Evolutionary conservation across 2,329 filamentous ascomycete species (phyloP).

Genomic region (Beauveria bassiana): DNA sequence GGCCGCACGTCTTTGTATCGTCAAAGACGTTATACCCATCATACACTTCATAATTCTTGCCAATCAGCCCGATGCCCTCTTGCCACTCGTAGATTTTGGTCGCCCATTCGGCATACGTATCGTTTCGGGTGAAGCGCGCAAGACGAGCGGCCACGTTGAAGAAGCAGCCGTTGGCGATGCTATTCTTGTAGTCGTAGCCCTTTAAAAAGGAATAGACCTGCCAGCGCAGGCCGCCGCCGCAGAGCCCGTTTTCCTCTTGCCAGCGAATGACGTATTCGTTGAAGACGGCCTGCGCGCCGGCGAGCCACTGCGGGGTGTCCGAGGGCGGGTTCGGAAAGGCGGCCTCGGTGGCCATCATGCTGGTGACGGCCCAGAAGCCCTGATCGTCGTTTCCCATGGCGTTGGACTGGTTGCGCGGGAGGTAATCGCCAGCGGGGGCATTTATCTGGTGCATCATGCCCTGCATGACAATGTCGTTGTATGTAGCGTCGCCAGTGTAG

Average conservation of each 20-base stretch:
- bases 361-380: constrained; percentile 68
- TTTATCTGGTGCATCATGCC: constrained; percentile 45
- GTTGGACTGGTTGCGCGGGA: constrained; percentile 49
- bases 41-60: constrained; percentile 41
- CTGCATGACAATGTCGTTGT: constrained; percentile 48
- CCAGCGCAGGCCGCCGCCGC: constrained; percentile 73
- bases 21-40: constrained; percentile 37
- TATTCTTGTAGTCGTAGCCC: constrained; percentile 63
- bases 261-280: constrained; percentile 70
- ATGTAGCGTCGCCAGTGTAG: constrained; percentile 52
- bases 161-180: constrained; percentile 61
- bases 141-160: constrained; percentile 65
- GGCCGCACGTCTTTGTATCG: constrained; percentile 36
- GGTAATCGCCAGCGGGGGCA: constrained; percentile 46
- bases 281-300: constrained; percentile 69
- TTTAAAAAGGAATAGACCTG: constrained; percentile 74
- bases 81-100: constrained; percentile 63
- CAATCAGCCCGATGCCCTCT: constrained; percentile 46
- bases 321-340: constrained; percentile 57
- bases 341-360: constrained; percentile 63
- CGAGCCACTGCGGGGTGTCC: constrained; percentile 61
- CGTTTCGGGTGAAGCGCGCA: constrained; percentile 69
- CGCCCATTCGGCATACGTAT: constrained; percentile 72
- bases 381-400: constrained; percentile 58
- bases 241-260: constrained; percentile 46